phyloP scores from a whole-genome alignment of 1,139 yeast genomes.

The Kluyveromyces marxianus region DNA sequence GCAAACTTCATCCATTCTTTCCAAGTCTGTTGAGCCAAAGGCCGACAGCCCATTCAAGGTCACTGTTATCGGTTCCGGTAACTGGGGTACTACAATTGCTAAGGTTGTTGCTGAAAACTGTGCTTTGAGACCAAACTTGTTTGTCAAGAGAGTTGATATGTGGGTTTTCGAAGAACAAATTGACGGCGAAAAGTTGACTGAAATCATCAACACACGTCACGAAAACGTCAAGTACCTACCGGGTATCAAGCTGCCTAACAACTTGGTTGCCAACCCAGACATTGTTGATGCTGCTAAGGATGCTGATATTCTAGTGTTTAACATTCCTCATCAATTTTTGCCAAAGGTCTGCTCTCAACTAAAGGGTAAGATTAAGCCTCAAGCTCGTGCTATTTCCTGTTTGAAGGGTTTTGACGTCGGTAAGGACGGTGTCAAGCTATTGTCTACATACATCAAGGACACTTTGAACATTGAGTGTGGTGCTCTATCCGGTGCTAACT shows the following conservation, averaged over 20 bases:
- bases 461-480: conserved; percentile 84
- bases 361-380: conserved; percentile 61
- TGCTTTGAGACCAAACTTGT: conserved; percentile 56
- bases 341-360: conserved; percentile 65
- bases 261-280: conserved; percentile 80
- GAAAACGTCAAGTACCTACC: conserved; percentile 89
- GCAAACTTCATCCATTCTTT: conserved; percentile 24
- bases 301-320: conserved; percentile 80
- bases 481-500: conserved; percentile 88
- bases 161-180: conserved; percentile 87
- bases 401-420: conserved; percentile 85
- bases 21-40: conserved; percentile 18
- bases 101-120: conserved; percentile 87
- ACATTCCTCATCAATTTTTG: conserved; percentile 91
- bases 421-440: conserved; percentile 69
- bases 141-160: conserved; percentile 69
- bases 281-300: conserved; percentile 61
- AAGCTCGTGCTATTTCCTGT: conserved; percentile 82
- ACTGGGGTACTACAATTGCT: conserved; percentile 95
- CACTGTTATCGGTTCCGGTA: conserved; percentile 66
- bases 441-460: conserved; percentile 67
- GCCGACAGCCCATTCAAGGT: conserved; percentile 38
- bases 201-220: conserved; percentile 76
- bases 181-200: conserved; percentile 68
- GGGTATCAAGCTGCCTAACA: conserved; percentile 67